Conservation (phyloP, 2,329 filamentous ascomycete genomes). For the Fusarium marasasianum region DNA sequence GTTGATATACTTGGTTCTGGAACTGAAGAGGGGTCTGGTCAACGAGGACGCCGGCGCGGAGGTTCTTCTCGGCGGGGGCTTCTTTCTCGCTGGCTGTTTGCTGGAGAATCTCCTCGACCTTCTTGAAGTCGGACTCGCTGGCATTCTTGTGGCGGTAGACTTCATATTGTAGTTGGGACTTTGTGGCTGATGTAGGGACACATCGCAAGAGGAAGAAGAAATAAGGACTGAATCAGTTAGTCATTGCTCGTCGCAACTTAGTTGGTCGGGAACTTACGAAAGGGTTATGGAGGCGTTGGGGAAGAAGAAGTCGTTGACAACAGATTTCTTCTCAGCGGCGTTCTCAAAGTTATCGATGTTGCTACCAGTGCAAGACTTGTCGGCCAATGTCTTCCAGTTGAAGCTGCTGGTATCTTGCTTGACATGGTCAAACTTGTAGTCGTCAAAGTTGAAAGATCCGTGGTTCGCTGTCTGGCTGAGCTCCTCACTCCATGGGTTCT, state of each 20-base stretch:
- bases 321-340: slow-evolving; percentile 4
- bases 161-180: slow-evolving; percentile 24
- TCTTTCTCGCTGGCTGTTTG: slow-evolving; percentile 22
- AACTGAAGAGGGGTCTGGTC: slow-evolving; percentile 21
- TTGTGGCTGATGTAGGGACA: slow-evolving; percentile 15
- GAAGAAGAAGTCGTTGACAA: slow-evolving; percentile 36
- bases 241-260: slow-evolving; percentile 43
- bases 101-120: slow-evolving; percentile 12
- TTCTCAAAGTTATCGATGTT: slow-evolving; percentile 50
- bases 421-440: slow-evolving; percentile 65
- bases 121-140: slow-evolving; percentile 18
- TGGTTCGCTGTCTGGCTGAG: slow-evolving; percentile 53
- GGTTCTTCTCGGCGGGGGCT: slow-evolving; percentile 13
- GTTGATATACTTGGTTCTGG: slow-evolving; percentile 30
- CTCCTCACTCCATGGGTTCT: slow-evolving; percentile 61
- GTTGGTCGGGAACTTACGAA: slow-evolving; percentile 58
- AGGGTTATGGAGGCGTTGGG: slow-evolving; percentile 33
- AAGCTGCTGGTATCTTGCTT: slow-evolving; percentile 64
- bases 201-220: slow-evolving; percentile 32
- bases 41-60: slow-evolving; percentile 4
- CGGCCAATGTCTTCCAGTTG: slow-evolving; percentile 67
- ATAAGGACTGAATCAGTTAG: slow-evolving; percentile 47
- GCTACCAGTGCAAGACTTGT: slow-evolving; percentile 19
- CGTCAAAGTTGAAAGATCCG: slow-evolving; percentile 55
- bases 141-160: slow-evolving; percentile 31